Conservation (phyloP, 2,329 filamentous ascomycete genomes). For the Colletotrichum tropicicola region DNA sequence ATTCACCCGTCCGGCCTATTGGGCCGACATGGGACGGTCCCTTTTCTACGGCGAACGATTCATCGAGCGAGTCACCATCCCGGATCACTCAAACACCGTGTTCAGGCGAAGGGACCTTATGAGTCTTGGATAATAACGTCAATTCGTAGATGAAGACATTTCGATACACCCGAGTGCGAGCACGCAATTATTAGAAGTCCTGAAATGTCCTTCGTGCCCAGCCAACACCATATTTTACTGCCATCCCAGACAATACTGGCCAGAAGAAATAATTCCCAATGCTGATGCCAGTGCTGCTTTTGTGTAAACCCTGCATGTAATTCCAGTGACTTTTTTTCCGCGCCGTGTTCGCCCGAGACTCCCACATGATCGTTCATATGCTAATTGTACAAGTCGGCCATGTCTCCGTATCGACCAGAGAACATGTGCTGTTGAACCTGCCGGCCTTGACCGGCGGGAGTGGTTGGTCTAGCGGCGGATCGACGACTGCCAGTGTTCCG, state of each 20-base stretch:
- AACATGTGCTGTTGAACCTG: neutral
- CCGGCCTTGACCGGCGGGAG: neutral
- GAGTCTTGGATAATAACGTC: neutral
- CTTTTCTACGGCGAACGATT: neutral
- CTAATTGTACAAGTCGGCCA: constrained; percentile 20
- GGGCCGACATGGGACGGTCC: no score
- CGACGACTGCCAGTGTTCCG: constrained; percentile 61
- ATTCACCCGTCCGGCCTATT: no score
- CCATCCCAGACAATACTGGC: neutral
- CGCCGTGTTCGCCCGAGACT: constrained; percentile 20
- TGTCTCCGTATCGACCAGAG: constrained; percentile 1
- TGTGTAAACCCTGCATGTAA: neutral
- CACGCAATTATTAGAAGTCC: neutral
- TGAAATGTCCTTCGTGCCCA: neutral
- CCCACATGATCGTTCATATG: constrained; percentile 20
- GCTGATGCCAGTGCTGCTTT: constrained; percentile 1
- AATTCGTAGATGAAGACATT: neutral
- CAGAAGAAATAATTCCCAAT: neutral
- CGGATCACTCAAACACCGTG: neutral
- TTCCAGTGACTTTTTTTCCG: constrained; percentile 15
- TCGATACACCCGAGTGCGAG: neutral
- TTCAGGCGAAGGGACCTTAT: neutral
- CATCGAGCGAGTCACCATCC: neutral
- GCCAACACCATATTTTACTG: constrained; percentile 6
- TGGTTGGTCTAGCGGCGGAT: constrained; percentile 37